Conservation (phyloP, 345 rosid species). For the Cardiospermum halicacabum region DNA sequence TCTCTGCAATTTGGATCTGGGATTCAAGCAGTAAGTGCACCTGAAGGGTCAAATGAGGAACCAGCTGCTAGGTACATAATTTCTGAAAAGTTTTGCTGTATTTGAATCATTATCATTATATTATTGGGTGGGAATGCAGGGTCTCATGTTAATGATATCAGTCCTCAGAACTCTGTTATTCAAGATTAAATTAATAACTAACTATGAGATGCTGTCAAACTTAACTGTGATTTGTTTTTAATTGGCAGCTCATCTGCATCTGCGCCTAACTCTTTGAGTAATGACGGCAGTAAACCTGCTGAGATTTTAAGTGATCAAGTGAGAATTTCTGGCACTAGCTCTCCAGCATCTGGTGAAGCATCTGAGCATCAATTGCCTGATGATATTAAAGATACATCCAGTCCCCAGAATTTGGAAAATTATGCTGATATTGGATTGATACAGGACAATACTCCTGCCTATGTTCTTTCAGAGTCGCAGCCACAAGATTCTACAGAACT, state of each 20-base stretch:
- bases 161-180: too few relatives aligned
- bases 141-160: too few relatives aligned
- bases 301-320: slow-evolving; percentile 46
- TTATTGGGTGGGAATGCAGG: too few relatives aligned
- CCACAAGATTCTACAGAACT: slow-evolving; percentile 62
- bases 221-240: slow-evolving; percentile 11
- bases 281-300: slow-evolving; percentile 38
- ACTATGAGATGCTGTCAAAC: background rate
- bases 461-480: slow-evolving; percentile 51
- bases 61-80: slow-evolving; percentile 50
- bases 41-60: slow-evolving; percentile 46
- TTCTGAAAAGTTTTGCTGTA: slow-evolving; percentile 4
- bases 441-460: slow-evolving; percentile 45
- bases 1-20: slow-evolving; percentile 34
- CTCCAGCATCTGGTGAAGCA: slow-evolving; percentile 46
- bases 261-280: slow-evolving; percentile 36
- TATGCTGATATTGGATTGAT: slow-evolving; percentile 56
- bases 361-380: slow-evolving; percentile 58
- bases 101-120: background rate
- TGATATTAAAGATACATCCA: slow-evolving; percentile 44
- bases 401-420: slow-evolving; percentile 51
- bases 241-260: slow-evolving; percentile 48
- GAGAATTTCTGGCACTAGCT: slow-evolving; percentile 51
- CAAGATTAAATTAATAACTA: background rate
- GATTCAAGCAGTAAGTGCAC: slow-evolving; percentile 27